Evolutionary conservation across 208 protist genomes (phyloP), one percentile per base, ranked within the genome.

Genomic region (Vickermania ingenoplastis): DNA sequence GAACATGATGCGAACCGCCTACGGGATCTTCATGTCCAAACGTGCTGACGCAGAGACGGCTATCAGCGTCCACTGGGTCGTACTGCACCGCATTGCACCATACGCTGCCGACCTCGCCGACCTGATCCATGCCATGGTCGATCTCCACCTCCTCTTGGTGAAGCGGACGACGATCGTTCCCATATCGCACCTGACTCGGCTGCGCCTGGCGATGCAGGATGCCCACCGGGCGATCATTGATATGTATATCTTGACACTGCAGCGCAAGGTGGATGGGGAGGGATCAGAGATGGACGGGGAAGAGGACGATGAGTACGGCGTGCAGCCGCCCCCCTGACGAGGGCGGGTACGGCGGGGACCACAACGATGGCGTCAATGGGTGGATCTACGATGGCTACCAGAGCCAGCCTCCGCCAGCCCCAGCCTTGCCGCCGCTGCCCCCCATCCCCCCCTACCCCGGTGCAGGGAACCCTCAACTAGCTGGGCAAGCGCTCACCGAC

Each of bases 1-100:
- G 31, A 85, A 79, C 1, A 91, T 95, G 82, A 91, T 95, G 88
- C 69, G 81, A 17, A 91, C 79, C 54, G 88, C 88, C 28, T 95
- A 92, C 64, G 69, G 74, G 50, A 83, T 72, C 25, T 95, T 95
- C 66, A 92, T 92, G 85, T 84, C 84, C 41, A 91, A 81, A 53
- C 67, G 79, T 41, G 75, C 77, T 17, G 80, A 81, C 71, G 28
- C 68, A 23, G 59, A 48, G 31, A 73, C 69, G 21, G 81, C 81
- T 49, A 54, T 91, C 24, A 89, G 80, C 26, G 82, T 95, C 31
- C 88, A 95, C 72, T 95, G 88, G 88, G 88, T 95, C 26, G 81
- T 92, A 55, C 73, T 95, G 48, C 81, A 89, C 29, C 88, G 85
- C 63, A 95, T 95, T 56, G 75, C 84, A 17, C 81, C 82, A 1